Base-by-base conservation (phyloP, 192 early-diverging fungal genomes). In the Podila minutissima region DNA sequence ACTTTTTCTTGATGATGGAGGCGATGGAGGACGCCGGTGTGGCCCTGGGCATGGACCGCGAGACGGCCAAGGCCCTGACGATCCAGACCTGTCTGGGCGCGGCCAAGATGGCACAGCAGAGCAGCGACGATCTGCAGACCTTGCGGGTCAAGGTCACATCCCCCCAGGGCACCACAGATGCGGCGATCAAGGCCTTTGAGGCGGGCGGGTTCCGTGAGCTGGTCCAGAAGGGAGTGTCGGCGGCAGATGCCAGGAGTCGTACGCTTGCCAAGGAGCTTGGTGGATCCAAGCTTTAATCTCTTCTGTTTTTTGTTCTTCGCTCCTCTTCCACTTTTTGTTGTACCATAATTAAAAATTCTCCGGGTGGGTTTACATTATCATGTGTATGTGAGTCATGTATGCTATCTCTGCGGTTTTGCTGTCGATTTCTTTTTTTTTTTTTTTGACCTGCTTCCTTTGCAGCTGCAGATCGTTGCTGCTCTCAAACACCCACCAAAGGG, bases 1-100 rank as follows among this genome's bases (percentile, higher is more conserved):
- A 98, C 82, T 98, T 98, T 79, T 98, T 98, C 84, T 84, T 96
- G 74, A 85, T 98, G 65, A 89, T 97, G 83, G 97, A 97, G 84
- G 91, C 91, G 2, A 92, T 97, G 87, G 92, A 95, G 83, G 88
- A 95, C 55, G 93, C 94, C 13, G 96, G 88, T n/a, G 87, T 91
- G 0, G 90, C 92, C 24, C 82, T 94, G 66, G 97, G 97, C 1
- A 85, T 98, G 70, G 82, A 90, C 12, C 63, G 83, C 0, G 93
- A 93, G 28, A 90, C 92, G 5, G 96, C 96, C 13, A 86, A 90
- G 61, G 91, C 91, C 3, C 85, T 98, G 60, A 95, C 95, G 4
- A 88, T 95, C 58, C 97, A 98, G 83, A 98, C 97, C 0, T 97
- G 96, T 71, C 66, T 97, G 8, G 97, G 97, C 20, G 95, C 96